Conservation (phyloP, 2,329 filamentous ascomycete species). For the Alternaria gaisen region DNA sequence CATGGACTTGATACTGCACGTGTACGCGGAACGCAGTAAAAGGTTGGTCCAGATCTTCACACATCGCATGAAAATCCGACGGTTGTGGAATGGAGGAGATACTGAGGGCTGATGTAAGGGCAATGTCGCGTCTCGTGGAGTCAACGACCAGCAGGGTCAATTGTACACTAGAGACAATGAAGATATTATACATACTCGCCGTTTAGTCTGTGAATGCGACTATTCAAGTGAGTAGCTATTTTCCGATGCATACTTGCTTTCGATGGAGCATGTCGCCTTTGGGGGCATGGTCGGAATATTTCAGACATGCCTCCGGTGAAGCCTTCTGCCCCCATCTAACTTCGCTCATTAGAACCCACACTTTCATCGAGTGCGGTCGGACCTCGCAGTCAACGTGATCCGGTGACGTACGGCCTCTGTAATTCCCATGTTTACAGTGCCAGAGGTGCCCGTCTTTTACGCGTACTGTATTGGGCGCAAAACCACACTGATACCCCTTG, state of each 20-base stretch:
- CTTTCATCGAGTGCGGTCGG: not conserved
- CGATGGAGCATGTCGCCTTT: not conserved
- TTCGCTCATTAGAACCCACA: not conserved
- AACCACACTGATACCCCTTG: not conserved
- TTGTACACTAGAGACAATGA: not conserved
- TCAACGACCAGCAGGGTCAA: not conserved
- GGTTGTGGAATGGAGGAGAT: not conserved
- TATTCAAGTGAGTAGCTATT: not conserved
- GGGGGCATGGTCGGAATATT: not conserved
- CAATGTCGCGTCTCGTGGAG: not conserved
- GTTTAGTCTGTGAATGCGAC: not conserved
- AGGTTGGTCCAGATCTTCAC: not conserved
- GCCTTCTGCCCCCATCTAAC: not conserved
- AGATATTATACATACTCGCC: slow-evolving; percentile 1
- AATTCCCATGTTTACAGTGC: not conserved
- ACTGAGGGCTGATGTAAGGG: not conserved
- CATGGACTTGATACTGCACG: not conserved
- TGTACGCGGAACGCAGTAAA: not conserved
- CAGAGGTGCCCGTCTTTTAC: not conserved
- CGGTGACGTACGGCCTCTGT: not conserved
- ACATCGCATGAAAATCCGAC: not conserved
- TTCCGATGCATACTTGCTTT: not conserved
- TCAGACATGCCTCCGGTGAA: not conserved
- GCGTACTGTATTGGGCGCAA: not conserved
- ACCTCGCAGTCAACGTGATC: not conserved